These are phyloP conservation scores for Waltergamsia citrina DNA, from an alignment of 2,329 filamentous ascomycete species.

Conservation along the genomic window DNA sequence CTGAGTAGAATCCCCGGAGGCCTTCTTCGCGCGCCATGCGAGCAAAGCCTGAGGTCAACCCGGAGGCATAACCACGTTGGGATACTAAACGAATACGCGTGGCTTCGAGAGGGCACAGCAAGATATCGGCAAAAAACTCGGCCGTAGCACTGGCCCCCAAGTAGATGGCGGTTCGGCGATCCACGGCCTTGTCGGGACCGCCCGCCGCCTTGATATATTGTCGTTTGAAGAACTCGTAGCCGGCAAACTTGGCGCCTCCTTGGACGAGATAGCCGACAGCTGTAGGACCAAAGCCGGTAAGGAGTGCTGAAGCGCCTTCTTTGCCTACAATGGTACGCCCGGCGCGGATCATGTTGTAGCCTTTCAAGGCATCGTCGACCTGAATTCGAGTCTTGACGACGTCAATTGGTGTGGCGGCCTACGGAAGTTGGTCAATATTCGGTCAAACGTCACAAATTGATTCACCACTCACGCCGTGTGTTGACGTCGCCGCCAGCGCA, in stretches of 20 bases:
- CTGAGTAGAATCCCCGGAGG: slow-evolving; percentile 77
- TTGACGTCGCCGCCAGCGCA: slow-evolving; percentile 40
- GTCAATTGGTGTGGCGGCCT: slow-evolving; percentile 45
- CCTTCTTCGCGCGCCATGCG: slow-evolving; percentile 72
- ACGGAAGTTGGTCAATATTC: neutral
- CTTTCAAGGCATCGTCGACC: slow-evolving; percentile 79
- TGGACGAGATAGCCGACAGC: slow-evolving; percentile 84
- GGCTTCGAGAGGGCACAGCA: slow-evolving; percentile 85
- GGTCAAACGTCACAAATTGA: no score
- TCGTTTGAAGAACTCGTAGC: slow-evolving; percentile 93
- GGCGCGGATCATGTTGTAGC: slow-evolving; percentile 71
- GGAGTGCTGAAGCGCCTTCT: slow-evolving; percentile 70
- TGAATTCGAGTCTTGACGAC: slow-evolving; percentile 91
- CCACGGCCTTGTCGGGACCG: slow-evolving; percentile 32
- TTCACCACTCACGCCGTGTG: slow-evolving; percentile 33
- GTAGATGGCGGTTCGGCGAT: slow-evolving; percentile 52
- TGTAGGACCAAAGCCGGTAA: slow-evolving; percentile 79
- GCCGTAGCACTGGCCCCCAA: slow-evolving; percentile 60
- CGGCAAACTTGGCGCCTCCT: slow-evolving; percentile 84
- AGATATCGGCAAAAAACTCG: slow-evolving; percentile 67
- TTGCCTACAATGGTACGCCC: slow-evolving; percentile 69
- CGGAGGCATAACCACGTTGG: slow-evolving; percentile 66
- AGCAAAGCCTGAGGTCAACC: slow-evolving; percentile 61
- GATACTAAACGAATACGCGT: slow-evolving; percentile 72
- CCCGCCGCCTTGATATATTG: slow-evolving; percentile 64